Evolutionary conservation across 805 yeast genomes (phyloP).

Genomic region (Saturnispora mendoncae): DNA sequence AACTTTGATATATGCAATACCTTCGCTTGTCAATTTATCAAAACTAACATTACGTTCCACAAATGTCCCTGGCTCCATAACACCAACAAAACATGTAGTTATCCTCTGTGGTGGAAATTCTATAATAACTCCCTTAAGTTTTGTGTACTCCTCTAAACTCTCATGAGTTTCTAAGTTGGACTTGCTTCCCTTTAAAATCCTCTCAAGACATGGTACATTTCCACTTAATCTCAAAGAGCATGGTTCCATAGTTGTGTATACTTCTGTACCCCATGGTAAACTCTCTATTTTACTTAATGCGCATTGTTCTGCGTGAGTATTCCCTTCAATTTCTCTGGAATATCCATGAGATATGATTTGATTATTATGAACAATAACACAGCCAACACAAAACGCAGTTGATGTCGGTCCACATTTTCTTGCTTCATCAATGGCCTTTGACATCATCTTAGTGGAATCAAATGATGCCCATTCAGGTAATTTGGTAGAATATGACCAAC

Average conservation of each 20-base stretch:
- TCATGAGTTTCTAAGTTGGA: background rate
- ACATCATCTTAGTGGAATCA: constrained; percentile 55
- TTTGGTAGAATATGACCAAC: constrained; percentile 69
- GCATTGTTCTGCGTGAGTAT: constrained; percentile 96
- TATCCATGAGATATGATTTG: constrained; percentile 70
- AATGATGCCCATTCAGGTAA: constrained; percentile 77
- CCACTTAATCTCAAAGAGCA: constrained; percentile 87
- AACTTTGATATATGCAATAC: constrained; percentile 66
- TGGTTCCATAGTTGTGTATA: constrained; percentile 97
- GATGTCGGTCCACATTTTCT: constrained; percentile 69
- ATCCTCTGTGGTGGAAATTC: constrained; percentile 5
- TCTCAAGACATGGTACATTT: constrained; percentile 76
- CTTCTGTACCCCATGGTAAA: constrained; percentile 63
- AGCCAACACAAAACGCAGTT: constrained; percentile 93
- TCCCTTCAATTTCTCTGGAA: constrained; percentile 86
- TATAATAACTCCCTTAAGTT: background rate
- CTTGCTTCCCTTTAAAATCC: constrained; percentile 39
- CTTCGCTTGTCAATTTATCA: constrained; percentile 41
- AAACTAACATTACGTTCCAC: constrained; percentile 68
- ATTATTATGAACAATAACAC: constrained; percentile 63
- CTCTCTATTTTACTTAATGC: constrained; percentile 65
- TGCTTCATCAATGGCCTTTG: constrained; percentile 69
- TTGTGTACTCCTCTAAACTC: background rate
- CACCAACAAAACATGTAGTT: constrained; percentile 81
- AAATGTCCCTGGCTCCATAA: constrained; percentile 82